Base-by-base conservation (phyloP, 2,329 filamentous ascomycete species). In the Pseudofabraea citricarpa region DNA sequence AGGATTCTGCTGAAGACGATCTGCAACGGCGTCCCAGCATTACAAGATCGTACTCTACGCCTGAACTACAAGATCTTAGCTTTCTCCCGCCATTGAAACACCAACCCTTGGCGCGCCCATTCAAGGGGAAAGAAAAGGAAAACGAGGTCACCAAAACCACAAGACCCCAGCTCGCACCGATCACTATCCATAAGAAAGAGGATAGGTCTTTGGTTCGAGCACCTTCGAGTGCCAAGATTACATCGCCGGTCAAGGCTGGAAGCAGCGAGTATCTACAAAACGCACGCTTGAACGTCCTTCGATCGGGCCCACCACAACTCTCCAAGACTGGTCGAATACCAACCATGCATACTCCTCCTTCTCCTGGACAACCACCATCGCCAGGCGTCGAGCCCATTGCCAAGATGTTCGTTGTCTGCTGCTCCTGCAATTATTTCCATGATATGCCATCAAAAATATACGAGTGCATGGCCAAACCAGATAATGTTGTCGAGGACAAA, bases 341-440 rank as follows among this genome's bases (percentile, higher is more conserved):
- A 35, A 33, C 41, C 44, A 35, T 29, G 8, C 31, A 20, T 20
- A 39, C 32, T 27, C 40, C 32, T 20, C n/a, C n/a, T n/a, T 36
- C 44, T 29, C 16, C 40, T 26, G 40, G 39, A 29, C 18, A 5
- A 39, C 8, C 29, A 20, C 12, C 36, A 5, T 22, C 19, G 23
- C 29, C 26, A 9, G 41, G 36, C 8, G 33, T 45, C 5, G 53
- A 59, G 18, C 55, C 56, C 4, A 50, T 81, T 10, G 75, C 75
- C 24, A 84, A 83, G 64, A 75, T 82, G 68, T 73, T 84, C 22
- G 79, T 83, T 10, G 72, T 83, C 56, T 84, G 80, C 61, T 84
- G 80, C 63, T 68, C 65, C 44, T 84, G 80, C 69, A 73, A 72
- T 43, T 81, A 76, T 62, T 81, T 77, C 58, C 79, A 83, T 53